phyloP scores from a whole-genome alignment of 2,329 filamentous ascomycete genomes.

The Calonectria hawksworthii region DNA sequence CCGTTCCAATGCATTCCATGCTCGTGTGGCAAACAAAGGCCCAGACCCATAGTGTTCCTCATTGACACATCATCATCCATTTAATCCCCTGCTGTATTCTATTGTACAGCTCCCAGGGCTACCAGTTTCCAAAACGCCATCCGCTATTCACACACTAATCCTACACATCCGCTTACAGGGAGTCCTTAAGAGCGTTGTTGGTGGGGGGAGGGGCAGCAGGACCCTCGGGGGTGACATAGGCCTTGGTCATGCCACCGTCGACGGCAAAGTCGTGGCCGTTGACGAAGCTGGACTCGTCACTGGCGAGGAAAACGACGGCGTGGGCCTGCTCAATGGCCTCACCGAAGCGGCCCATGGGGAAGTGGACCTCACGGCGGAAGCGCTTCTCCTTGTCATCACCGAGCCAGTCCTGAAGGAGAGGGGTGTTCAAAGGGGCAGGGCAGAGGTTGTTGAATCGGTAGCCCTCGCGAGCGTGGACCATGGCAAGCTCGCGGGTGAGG shows the following conservation, averaged over 20 bases:
- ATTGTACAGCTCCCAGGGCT: slow-evolving; percentile 4
- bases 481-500: slow-evolving; percentile 89
- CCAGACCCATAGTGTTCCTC: background rate
- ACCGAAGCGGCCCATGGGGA: slow-evolving; percentile 88
- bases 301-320: slow-evolving; percentile 88
- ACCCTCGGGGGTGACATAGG: slow-evolving; percentile 82
- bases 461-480: slow-evolving; percentile 90
- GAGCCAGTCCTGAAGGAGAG: slow-evolving; percentile 92
- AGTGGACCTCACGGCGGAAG: slow-evolving; percentile 86
- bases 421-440: slow-evolving; percentile 92
- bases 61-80: slow-evolving; percentile 3
- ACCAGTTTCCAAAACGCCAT: slow-evolving; percentile 23
- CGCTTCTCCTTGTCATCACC: slow-evolving; percentile 89
- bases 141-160: slow-evolving; percentile 7
- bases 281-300: slow-evolving; percentile 90
- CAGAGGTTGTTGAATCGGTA: slow-evolving; percentile 93
- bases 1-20: background rate
- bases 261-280: slow-evolving; percentile 95
- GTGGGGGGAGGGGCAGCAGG: slow-evolving; percentile 65
- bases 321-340: slow-evolving; percentile 96
- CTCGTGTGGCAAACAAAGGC: background rate
- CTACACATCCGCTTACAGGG: slow-evolving; percentile 49
- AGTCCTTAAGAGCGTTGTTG: slow-evolving; percentile 71
- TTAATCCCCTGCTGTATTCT: slow-evolving; percentile 23
- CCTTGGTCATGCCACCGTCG: slow-evolving; percentile 95